Conservation (phyloP, 2,329 filamentous ascomycete species). For the Raffaelea ambrosiae region DNA sequence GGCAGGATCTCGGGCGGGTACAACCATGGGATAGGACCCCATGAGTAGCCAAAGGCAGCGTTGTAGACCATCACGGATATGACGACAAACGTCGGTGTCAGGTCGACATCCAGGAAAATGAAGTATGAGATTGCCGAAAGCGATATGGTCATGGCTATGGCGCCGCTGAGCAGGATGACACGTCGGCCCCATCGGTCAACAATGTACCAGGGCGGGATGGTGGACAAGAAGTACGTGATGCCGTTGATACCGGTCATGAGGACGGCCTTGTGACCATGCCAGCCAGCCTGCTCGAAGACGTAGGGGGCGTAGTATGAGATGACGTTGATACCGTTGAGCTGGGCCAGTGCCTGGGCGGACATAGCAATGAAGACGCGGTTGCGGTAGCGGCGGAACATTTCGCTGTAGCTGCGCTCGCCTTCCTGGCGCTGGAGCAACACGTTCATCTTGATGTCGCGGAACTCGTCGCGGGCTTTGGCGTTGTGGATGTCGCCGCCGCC, state of each 20-base stretch:
- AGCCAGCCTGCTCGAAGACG: slow-evolving; percentile 95
- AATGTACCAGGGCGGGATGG: slow-evolving; percentile 93
- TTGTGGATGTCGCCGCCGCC: slow-evolving; percentile 94
- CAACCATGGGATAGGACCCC: slow-evolving; percentile 96
- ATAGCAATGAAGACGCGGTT: slow-evolving; percentile 96
- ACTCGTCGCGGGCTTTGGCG: slow-evolving; percentile 85
- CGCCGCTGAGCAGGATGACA: slow-evolving; percentile 81
- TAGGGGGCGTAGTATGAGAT: slow-evolving; percentile 98
- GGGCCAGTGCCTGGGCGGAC: slow-evolving; percentile 92
- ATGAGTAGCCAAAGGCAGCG: slow-evolving; percentile 86
- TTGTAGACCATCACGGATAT: slow-evolving; percentile 98
- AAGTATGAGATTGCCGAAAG: slow-evolving; percentile 91
- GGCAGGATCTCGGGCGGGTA: slow-evolving; percentile 98
- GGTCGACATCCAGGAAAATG: slow-evolving; percentile 72
- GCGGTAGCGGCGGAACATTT: slow-evolving; percentile 92
- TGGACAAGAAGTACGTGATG: slow-evolving; percentile 80
- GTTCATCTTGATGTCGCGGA: slow-evolving; percentile 98
- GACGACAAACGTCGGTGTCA: slow-evolving; percentile 79
- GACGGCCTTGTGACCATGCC: slow-evolving; percentile 81
- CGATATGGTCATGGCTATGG: slow-evolving; percentile 80
- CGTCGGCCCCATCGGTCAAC: slow-evolving; percentile 88
- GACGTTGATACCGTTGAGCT: slow-evolving; percentile 98
- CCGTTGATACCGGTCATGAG: slow-evolving; percentile 96
- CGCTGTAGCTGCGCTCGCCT: slow-evolving; percentile 79
- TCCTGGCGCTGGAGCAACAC: slow-evolving; percentile 90